Conservation (phyloP, 257 asterid genomes). For the Rhazya stricta region DNA sequence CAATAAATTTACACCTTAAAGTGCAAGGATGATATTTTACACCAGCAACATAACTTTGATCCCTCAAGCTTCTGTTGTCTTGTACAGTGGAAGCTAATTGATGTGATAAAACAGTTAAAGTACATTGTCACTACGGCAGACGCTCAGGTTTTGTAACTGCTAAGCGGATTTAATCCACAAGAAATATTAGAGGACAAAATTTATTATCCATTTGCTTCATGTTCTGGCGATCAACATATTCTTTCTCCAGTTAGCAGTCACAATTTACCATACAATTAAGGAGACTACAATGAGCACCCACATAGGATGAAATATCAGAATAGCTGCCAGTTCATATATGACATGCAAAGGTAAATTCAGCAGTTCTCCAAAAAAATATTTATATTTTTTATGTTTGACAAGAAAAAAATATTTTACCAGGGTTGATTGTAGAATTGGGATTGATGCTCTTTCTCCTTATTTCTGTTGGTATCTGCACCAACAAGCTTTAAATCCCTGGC, state of each 20-base stretch:
- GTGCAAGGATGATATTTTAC: neutral
- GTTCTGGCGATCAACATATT: neutral
- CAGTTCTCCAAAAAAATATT: neutral
- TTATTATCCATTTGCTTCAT: neutral
- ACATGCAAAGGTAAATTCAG: neutral
- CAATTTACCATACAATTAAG: neutral
- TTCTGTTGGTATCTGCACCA: slow-evolving; percentile 53
- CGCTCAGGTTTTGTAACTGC: neutral
- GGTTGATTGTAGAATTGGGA: slow-evolving; percentile 82
- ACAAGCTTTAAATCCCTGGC: slow-evolving; percentile 75
- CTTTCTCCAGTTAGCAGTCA: neutral
- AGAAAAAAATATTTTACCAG: slow-evolving; percentile 44
- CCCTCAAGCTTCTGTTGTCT: neutral
- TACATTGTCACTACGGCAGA: neutral
- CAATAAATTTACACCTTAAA: neutral
- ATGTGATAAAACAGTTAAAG: neutral
- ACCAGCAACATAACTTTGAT: neutral
- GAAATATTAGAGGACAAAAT: neutral
- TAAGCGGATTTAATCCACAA: neutral
- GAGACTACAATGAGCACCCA: neutral
- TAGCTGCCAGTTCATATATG: neutral
- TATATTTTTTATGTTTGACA: neutral
- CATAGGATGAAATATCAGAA: neutral
- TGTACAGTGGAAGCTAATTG: neutral
- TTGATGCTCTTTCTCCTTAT: slow-evolving; percentile 59